phyloP scores from a whole-genome alignment of 768 basidiomycete genomes.

The Leccinum obscurum region DNA sequence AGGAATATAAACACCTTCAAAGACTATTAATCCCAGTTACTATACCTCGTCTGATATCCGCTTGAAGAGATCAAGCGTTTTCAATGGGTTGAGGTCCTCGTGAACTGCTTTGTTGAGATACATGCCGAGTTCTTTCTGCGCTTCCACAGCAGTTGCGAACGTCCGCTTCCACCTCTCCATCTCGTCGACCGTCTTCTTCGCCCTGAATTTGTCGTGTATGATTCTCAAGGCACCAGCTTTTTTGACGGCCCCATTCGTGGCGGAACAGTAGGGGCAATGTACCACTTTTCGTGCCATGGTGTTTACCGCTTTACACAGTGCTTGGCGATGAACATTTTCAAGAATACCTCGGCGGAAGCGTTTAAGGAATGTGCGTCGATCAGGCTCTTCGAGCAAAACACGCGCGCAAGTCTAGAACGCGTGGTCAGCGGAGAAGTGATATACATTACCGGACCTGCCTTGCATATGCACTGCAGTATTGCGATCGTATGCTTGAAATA shows the following conservation, averaged over 20 bases:
- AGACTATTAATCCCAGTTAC: not conserved
- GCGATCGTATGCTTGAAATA: constrained; percentile 96
- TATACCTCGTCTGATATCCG: constrained; percentile 88
- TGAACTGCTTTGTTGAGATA: constrained; percentile 86
- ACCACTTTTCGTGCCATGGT: constrained; percentile 84
- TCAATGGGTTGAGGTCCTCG: constrained; percentile 93
- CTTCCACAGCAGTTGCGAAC: constrained; percentile 78
- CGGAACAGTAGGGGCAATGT: constrained; percentile 90
- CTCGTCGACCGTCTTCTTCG: constrained; percentile 88
- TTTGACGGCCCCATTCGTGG: constrained; percentile 94
- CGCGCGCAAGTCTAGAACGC: constrained; percentile 80
- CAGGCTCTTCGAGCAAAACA: constrained; percentile 84
- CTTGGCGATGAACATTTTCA: constrained; percentile 89
- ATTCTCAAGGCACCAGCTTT: constrained; percentile 95
- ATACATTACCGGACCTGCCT: constrained; percentile 47
- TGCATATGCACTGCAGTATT: constrained; percentile 95
- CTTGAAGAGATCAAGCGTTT: constrained; percentile 89
- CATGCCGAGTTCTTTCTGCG: constrained; percentile 81
- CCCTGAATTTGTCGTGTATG: constrained; percentile 95
- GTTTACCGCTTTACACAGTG: constrained; percentile 83
- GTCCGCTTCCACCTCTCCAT: constrained; percentile 85
- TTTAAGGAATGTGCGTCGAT: constrained; percentile 80
- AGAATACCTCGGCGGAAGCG: constrained; percentile 89
- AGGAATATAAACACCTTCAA: constrained; percentile 4
- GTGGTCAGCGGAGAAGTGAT: not conserved